Base-by-base conservation (phyloP, 2,329 filamentous ascomycete genomes). In the Furcasterigmium sp. region DNA sequence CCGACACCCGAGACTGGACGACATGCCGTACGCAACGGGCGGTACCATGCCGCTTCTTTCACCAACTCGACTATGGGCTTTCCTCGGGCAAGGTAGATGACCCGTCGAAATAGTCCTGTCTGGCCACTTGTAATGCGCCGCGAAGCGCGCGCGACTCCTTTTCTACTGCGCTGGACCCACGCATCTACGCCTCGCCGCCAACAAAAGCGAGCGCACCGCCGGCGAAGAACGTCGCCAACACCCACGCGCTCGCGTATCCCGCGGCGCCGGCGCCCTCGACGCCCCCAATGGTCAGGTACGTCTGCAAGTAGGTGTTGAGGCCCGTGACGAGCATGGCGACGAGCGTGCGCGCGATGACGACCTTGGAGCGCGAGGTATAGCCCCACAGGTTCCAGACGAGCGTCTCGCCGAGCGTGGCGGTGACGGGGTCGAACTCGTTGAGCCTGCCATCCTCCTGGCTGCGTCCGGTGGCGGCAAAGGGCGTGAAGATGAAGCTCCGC, bases 191-290 rank as follows among this genome's bases (percentile, higher is more conserved):
- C 42, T 65, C 64, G 59, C 77, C 59, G 52, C 72, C 63, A 34
- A 81, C 72, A 43, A 71, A 62, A 21, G 70, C 73, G 29, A 84
- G 58, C 2, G 64, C 71, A n/a, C 71, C 26, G 13, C 84, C 85
- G 3, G 79, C 76, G 42, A 83, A 57, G 11, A 75, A 59, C 4
- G 79, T 76, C 7, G 84, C 85, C 18, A 73, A 54, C n/a, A 78
- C 78, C 89, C 89, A 96, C 28, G 91, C 70, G 18, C 70, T 69
- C 2, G 86, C 82, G 72, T 90, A 97, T 0, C 76, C 78, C 3
- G 72, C 66, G 2, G 90, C 87, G 10, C 91, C 91, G 1, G 69
- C 53, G 4, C 78, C 49, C 54, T 91, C 85, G 10, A 88, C 80
- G 5, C 87, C 85, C 36, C 79, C 71, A 17, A 96, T 67, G 0